These are phyloP conservation scores for Hyphopichia burtonii DNA, from an alignment of 1,139 yeast genomes.

Conservation along the genomic window DNA sequence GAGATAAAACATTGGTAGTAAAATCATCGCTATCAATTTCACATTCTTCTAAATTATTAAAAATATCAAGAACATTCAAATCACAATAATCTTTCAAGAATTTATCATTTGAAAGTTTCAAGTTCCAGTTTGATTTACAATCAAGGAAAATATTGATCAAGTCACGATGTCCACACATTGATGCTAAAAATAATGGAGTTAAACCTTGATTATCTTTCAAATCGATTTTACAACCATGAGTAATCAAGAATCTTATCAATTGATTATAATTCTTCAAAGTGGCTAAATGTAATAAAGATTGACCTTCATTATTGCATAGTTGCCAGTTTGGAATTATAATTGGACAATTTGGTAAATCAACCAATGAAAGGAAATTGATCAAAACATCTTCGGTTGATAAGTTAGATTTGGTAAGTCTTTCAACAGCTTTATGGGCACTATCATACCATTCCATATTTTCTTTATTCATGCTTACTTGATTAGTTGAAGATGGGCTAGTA, in stretches of 20 bases:
- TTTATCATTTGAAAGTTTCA: conserved; percentile 59
- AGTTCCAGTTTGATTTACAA: conserved; percentile 63
- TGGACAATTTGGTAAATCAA: conserved; percentile 62
- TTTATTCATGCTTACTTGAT: conserved; percentile 13
- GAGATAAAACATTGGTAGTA: conserved; percentile 6
- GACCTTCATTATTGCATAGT: conserved; percentile 77
- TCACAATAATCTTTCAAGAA: conserved; percentile 56
- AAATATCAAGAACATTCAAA: conserved; percentile 61
- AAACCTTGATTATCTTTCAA: conserved; percentile 74
- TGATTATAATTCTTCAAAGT: conserved; percentile 68
- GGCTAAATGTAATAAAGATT: conserved; percentile 83
- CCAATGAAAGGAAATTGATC: conserved; percentile 62
- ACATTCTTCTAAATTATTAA: conserved; percentile 26
- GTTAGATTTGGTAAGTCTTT: conserved; percentile 47
- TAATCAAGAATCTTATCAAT: conserved; percentile 62
- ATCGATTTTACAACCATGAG: conserved; percentile 80
- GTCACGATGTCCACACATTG: conserved; percentile 68
- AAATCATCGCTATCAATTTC: conserved; percentile 12
- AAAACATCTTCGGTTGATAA: conserved; percentile 58
- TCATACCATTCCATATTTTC: conserved; percentile 47
- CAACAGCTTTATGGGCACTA: conserved; percentile 46
- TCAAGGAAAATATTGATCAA: conserved; percentile 56
- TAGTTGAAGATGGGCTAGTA: conserved; percentile 7
- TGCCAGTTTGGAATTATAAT: conserved; percentile 74
- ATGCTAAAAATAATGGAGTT: conserved; percentile 85